Percentiles rank a stretch among this genome's conserved stretches.
phyloP scores from a whole-genome alignment of 2,329 filamentous ascomycete genomes.

The Lojkania enalia region DNA sequence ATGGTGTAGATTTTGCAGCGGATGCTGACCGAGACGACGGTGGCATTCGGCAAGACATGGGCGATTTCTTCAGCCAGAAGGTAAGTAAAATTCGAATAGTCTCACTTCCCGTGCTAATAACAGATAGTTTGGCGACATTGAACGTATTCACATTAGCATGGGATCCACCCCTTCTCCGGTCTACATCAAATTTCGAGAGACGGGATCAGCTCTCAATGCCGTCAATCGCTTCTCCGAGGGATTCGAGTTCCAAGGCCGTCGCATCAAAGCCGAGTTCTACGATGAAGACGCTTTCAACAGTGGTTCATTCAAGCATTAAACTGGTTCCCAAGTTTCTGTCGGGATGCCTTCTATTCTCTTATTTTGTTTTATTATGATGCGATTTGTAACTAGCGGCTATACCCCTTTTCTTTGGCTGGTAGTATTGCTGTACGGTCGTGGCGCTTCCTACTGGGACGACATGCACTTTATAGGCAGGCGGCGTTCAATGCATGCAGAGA shows the following conservation, averaged over 20 bases:
- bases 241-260: conserved; percentile 91
- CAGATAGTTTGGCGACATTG: conserved; percentile 75
- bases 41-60: conserved; percentile 86
- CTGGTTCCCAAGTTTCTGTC: too few relatives aligned
- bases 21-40: conserved; percentile 68
- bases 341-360: too few relatives aligned
- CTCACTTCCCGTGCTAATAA: conserved; percentile 18
- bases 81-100: conserved; percentile 43
- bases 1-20: conserved; percentile 77
- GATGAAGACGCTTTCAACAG: conserved; percentile 79
- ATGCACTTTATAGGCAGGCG: too few relatives aligned
- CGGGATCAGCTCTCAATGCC: conserved; percentile 81
- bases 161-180: conserved; percentile 66
- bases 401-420: too few relatives aligned
- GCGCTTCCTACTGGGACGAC: too few relatives aligned
- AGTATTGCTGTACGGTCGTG: too few relatives aligned
- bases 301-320: conserved; percentile 34
- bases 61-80: conserved; percentile 87
- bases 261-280: conserved; percentile 80
- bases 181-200: conserved; percentile 90
- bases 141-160: conserved; percentile 70
- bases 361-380: too few relatives aligned
- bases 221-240: conserved; percentile 80
- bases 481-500: too few relatives aligned
- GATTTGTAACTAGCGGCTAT: too few relatives aligned